Evolutionary conservation across 495 filamentous ascomycete species (phyloP), one percentile per base, ranked within the genome.

Genomic region (Penicillium longicatenatum): DNA sequence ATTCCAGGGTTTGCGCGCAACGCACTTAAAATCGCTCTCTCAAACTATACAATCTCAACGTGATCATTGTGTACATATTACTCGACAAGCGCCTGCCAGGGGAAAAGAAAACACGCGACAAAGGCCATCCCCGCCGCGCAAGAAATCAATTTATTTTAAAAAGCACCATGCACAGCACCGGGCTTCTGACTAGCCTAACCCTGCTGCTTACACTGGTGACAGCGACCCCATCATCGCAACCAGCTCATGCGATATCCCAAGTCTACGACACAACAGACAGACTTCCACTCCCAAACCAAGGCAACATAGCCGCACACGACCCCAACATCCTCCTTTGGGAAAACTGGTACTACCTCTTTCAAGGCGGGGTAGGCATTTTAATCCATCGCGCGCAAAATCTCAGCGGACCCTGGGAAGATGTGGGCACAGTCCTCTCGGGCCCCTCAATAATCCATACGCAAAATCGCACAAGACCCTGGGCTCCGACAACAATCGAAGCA

Each of bases 401-500:
- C 17, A 66, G 60, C 22, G 79, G 78, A 0, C 77, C 77, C 0
- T 81, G 75, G 77, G 63, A 61, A 14, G 52, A 65, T 9, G 61
- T 77, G 17, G 75, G 79, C 20, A 77, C 70, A 14, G 73, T 79
- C 1, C 47, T 80, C 0, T 48, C 70, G 19, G 64, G 61, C 2
- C 62, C 65, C 22, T 80, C 75, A 47, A 54, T 74, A 30, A 77
- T 81, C 50, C 43, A 69, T 22, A 72, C 72, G 41, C 61, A 64
- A 11, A 70, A 75, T 51, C 69, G 69, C 2, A 61, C 60, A 2
- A 63, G 70, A 0, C 76, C 74, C 4, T 79, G 76, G 88, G 89
- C 89, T 0, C 89, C 89, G 0, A 88, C 88, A 45, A 81, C 89
- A 8, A 60, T 76, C 26, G 63, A 82, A 19, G 72, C 84, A 20